Conservation (phyloP, 805 yeast genomes). For the Candida sithepensis region DNA sequence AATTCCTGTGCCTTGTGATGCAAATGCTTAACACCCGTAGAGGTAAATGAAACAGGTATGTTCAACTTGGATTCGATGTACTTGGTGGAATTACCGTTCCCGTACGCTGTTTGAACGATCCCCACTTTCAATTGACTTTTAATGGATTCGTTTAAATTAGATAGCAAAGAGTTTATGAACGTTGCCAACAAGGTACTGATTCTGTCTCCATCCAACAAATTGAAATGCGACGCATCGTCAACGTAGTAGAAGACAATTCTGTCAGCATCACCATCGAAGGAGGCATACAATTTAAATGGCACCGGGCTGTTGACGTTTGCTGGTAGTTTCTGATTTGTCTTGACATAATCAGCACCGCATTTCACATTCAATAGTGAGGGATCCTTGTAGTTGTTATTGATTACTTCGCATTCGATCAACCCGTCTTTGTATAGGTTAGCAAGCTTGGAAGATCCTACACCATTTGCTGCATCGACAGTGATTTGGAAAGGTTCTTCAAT, state of each 20-base stretch:
- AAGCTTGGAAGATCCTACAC: slow-evolving; percentile 88
- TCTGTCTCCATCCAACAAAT: slow-evolving; percentile 86
- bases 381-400: slow-evolving; percentile 50
- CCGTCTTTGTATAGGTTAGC: slow-evolving; percentile 36
- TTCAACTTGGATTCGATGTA: slow-evolving; percentile 58
- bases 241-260: slow-evolving; percentile 79
- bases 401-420: slow-evolving; percentile 38
- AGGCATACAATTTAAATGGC: slow-evolving; percentile 57
- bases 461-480: slow-evolving; percentile 89
- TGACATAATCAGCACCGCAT: slow-evolving; percentile 96
- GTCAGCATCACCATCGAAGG: slow-evolving; percentile 98
- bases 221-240: slow-evolving; percentile 37
- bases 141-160: slow-evolving; percentile 37
- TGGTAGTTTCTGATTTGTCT: slow-evolving; percentile 82
- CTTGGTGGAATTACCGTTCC: slow-evolving; percentile 86
- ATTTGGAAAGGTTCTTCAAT: slow-evolving; percentile 33
- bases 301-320: slow-evolving; percentile 42
- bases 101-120: slow-evolving; percentile 96
- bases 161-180: slow-evolving; percentile 48
- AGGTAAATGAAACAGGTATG: slow-evolving; percentile 81
- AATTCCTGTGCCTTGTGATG: slow-evolving; percentile 86
- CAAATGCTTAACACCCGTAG: slow-evolving; percentile 95
- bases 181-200: slow-evolving; percentile 81
- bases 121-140: slow-evolving; percentile 44
- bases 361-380: slow-evolving; percentile 65